Base-by-base conservation (phyloP, 768 basidiomycete species). In the Collybia nuda region DNA sequence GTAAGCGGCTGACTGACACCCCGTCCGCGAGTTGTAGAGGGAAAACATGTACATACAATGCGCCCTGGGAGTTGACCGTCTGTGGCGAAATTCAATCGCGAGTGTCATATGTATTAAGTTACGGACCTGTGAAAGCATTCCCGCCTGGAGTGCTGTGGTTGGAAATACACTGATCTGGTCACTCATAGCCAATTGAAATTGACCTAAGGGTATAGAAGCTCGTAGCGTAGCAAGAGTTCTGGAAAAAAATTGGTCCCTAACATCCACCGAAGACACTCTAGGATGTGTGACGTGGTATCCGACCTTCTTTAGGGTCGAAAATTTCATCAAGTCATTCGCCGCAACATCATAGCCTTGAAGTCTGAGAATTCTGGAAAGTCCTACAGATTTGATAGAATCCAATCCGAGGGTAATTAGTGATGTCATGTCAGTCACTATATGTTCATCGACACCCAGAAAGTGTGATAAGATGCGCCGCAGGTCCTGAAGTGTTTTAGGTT, bases 61-160 rank as follows among this genome's bases (percentile, higher is more conserved):
- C 49, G 6, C 69, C 69, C 19, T 53, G 40, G 2, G 67, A 65
- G n/a, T 50, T 58, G 19, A 68, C 52, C 1, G 69, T 69, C 69
- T 70, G 40, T 17, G 52, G 24, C 15, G 46, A 18, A 15, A 37
- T 15, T 38, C 57, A 42, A 12, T 44, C 43, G 5, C 35, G 22
- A 24, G 14, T 19, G 26, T 14, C 18, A 4, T 15, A 40, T 21
- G 48, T 38, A 47, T 37, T 47, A 22, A 43, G 11, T 26, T 17
- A 49, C 61, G 37, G 50, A 75, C 77, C 65, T 79, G 77, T 2
- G 77, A 77, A 37, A 79, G 55, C 76, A 79, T 77, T 9, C 78
- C 78, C 14, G 74, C 64, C 58, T 79, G 78, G 17, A 79, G 62
- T 18, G 64, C 65, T 5, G 76, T 78, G 5, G 72, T 71, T 9